A percentile compares a stretch with the other conserved stretches of the same genome.
Evolutionary conservation across 306 rosid species (phyloP).

Genomic region (Biancaea sappan): DNA sequence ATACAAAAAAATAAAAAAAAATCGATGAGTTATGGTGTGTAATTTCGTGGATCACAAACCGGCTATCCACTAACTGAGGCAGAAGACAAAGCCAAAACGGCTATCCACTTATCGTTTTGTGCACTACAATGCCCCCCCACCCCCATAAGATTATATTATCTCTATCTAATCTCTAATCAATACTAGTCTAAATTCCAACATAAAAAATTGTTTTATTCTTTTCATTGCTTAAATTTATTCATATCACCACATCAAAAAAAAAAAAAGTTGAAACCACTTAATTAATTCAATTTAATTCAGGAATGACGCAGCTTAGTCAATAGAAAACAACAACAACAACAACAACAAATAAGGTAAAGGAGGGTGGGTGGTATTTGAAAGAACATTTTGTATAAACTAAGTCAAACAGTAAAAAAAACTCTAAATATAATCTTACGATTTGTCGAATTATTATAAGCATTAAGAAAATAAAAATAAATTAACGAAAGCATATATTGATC

Average conservation of each 20-base stretch:
- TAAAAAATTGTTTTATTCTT: not conserved
- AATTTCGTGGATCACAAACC: constrained; percentile 19
- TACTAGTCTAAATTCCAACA: not conserved
- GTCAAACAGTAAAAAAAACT: too few relatives aligned
- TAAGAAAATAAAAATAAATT: too few relatives aligned
- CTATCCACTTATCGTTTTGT: constrained; percentile 11
- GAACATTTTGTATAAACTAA: too few relatives aligned
- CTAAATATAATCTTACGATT: too few relatives aligned
- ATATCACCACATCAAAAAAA: not conserved
- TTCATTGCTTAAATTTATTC: not conserved
- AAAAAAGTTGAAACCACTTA: not conserved
- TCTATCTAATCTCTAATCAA: not conserved
- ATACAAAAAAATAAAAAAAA: too few relatives aligned
- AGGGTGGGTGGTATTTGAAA: too few relatives aligned
- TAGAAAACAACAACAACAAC: constrained; percentile 3
- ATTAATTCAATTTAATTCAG: not conserved
- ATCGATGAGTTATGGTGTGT: not conserved
- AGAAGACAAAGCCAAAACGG: constrained; percentile 14
- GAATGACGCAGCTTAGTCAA: not conserved
- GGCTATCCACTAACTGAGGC: constrained; percentile 8
- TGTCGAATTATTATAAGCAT: too few relatives aligned
- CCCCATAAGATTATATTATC: constrained; percentile 39
- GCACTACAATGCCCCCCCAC: not conserved
- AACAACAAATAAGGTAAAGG: not conserved
- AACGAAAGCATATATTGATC: too few relatives aligned